Evolutionary conservation across 1,284 basidiomycete genomes (phyloP), one percentile per base, ranked within the genome.

Genomic region (Gomphus sp.): DNA sequence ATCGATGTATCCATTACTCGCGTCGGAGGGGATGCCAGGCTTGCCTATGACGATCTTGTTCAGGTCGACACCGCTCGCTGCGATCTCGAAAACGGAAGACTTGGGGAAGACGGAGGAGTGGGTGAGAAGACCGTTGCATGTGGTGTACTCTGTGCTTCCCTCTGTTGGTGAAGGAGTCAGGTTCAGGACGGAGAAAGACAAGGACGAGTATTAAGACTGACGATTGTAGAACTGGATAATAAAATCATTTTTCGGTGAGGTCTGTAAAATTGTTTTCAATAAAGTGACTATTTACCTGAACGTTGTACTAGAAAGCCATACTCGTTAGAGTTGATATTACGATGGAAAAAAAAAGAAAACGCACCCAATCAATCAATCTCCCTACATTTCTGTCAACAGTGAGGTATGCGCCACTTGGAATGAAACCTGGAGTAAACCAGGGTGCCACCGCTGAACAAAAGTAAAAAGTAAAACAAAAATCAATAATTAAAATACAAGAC

Each of bases 391-490:
- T 59, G 67, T 87, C 70, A 25, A 83, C 79, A 52, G 72, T 76
- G 31, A 85, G 73, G 67, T 87, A 87, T 10, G 79, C 84, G 57
- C 84, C 84, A 14, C 77, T 80, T 31, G 73, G 70, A 71, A 75
- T 82, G 49, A 64, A 67, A 52, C 63, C 72, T 6, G 78, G 76
- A 28, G 78, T 72, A 36, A 58, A 61, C 62, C 62, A 63, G 8
- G 61, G 62, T 5, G 64, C 62, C 14, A 65, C 60, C 14, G 62
- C 60, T 61, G 28, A 10, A 36, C 34, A 36, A 44, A 44, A n/a
- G n/a, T n/a, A n/a, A n/a, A n/a, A n/a, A n/a, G n/a, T n/a, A n/a
- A n/a, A n/a, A n/a, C n/a, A n/a, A n/a, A n/a, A n/a, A n/a, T n/a
- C n/a, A n/a, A n/a, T n/a, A n/a, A n/a, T n/a, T n/a, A n/a, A n/a